phyloP scores from a whole-genome alignment of 305 asterid genomes.

The Lippia alba region DNA sequence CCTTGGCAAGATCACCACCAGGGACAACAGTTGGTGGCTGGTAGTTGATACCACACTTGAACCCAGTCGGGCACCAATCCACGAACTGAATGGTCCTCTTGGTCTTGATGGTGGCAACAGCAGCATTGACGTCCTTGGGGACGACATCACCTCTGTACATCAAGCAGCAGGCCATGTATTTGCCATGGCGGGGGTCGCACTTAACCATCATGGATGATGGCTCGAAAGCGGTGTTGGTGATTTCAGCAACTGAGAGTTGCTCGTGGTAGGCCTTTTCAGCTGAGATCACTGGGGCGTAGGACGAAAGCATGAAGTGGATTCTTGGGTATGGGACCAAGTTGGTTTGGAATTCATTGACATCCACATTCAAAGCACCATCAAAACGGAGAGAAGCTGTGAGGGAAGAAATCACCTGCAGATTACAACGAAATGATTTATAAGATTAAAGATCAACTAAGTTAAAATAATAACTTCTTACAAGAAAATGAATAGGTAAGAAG shows the following conservation, averaged over 20 bases:
- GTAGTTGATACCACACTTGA: slow-evolving; percentile 55
- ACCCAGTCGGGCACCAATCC: slow-evolving; percentile 54
- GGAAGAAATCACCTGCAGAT: slow-evolving; percentile 47
- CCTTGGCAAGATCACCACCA: slow-evolving; percentile 54
- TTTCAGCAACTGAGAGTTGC: slow-evolving; percentile 53
- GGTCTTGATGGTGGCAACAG: slow-evolving; percentile 56
- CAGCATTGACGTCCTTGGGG: slow-evolving; percentile 54
- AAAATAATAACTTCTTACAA: too few relatives aligned
- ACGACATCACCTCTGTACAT: slow-evolving; percentile 59
- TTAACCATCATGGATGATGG: slow-evolving; percentile 58
- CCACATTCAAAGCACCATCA: slow-evolving; percentile 53
- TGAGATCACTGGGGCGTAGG: slow-evolving; percentile 56
- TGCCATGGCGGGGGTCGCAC: slow-evolving; percentile 53
- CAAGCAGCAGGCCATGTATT: slow-evolving; percentile 55
- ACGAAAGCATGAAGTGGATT: slow-evolving; percentile 55
- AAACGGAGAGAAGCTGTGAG: slow-evolving; percentile 52
- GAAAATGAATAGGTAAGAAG: too few relatives aligned
- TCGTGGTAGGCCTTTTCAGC: slow-evolving; percentile 57
- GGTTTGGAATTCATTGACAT: slow-evolving; percentile 54
- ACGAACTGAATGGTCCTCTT: slow-evolving; percentile 53
- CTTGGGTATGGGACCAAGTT: slow-evolving; percentile 58
- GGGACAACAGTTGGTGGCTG: slow-evolving; percentile 59
- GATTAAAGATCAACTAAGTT: background rate
- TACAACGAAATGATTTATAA: background rate
- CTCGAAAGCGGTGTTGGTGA: slow-evolving; percentile 52